Base-by-base conservation (phyloP, 2,329 filamentous ascomycete species). In the Fusarium subtropicale region DNA sequence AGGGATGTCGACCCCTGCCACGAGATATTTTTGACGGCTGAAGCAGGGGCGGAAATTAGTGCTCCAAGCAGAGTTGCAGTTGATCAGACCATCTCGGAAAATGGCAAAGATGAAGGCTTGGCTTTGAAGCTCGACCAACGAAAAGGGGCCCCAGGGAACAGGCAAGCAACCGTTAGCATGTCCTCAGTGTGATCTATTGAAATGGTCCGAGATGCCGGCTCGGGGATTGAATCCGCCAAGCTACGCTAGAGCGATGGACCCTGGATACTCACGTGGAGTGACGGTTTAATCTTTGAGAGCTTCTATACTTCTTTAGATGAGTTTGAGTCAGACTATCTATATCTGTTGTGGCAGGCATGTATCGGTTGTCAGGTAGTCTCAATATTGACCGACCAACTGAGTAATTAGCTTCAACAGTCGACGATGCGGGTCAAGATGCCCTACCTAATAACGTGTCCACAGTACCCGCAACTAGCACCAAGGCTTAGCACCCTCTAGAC, bases 11-110 rank as follows among this genome's bases (percentile, higher is more conserved):
- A 30, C 7, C 28, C 44, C 13, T 52, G 34, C 13, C 24, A 20
- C 7, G 28, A 46, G 26, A 46, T 52, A 41, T 52, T 41, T 52
- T 41, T 52, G 48, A 52, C 11, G 16, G 24, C 48, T 34, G 48
- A 52, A 26, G 48, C 24, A 39, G 20, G 18, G 7, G 34, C 36
- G 48, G 48, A 52, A 20, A 52, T 52, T 52, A 30, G 34, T 28
- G 31, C 28, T 51, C n/a, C 24, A 52, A 52, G 34, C 18, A 39
- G 33, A 5, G 11, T n/a, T 26, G 33, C 15, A 10, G 18, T 6
- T 26, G 22, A 42, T 42, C 39, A 38, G 33, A 16, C 15, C n/a
- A 39, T 26, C 13, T 12, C 33, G 33, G 48, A 20, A 28, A 8
- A 8, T 50, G 41, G 22, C 16, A 20, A 31, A 28, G 28, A 31